Base-by-base conservation (phyloP, 2,329 filamentous ascomycete genomes). In the Botryotinia convoluta region DNA sequence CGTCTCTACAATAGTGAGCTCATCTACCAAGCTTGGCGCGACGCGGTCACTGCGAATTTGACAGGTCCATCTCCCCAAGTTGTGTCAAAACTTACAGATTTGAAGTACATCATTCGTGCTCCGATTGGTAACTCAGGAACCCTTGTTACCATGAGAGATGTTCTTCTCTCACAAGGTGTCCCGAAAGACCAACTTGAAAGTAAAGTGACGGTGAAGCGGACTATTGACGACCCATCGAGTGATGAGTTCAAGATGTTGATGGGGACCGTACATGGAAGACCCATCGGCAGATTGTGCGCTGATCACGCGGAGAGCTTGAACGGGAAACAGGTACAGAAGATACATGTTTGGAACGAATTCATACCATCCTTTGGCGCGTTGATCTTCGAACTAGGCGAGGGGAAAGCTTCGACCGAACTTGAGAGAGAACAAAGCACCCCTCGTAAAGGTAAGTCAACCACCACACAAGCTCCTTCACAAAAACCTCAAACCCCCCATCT, bases 1-100 rank as follows among this genome's bases (percentile, higher is more conserved):
- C 64, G 45, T 57, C 64, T 57, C 26, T 29, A 54, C 48, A 29
- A 16, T 37, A 54, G 64, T 14, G 64, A 68, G 26, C 48, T 68
- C 35, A 68, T 68, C 35, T 68, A 32, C 20, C 64, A 68, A 68
- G 26, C 64, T 37, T 68, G 64, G 64, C 64, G 64, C 45, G 45
- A 51, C 29, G n/a, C 64, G 5, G 48, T 48, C 8, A 26, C 8
- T 39, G 63, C 32, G 22, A 26, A 61, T 18, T 7, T 26, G 14
- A 12, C 16, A 22, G 51, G 51, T 3, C 0, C 3, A 12, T 2
- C 14, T 18, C 4, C 18, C 39, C 4, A 1, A 42, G 39, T 10
- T 5, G n/a, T 44, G 51, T 37, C 59, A 14, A 20, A 48, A 14
- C 5, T 26, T 6, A 48, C 3, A 16, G 22, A 39, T 42, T 18